These are phyloP conservation scores for Parascedosporium putredinis DNA, from an alignment of 2,329 filamentous ascomycete species.

Conservation along the genomic window DNA sequence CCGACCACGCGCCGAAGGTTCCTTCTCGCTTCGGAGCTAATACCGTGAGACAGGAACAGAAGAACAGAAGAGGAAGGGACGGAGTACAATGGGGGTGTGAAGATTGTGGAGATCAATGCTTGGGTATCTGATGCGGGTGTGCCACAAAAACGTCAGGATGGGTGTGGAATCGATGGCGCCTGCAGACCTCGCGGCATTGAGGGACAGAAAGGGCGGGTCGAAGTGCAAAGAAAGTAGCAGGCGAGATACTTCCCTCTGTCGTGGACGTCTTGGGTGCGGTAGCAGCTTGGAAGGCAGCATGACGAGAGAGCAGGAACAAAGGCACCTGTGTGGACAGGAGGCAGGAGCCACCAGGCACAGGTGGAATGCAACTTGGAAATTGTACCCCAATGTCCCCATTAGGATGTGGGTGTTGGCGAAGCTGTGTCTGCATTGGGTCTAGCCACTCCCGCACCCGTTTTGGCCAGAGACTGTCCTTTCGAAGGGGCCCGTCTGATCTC, in stretches of 20 bases:
- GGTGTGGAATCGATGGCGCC: too few relatives aligned
- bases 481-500: neutral
- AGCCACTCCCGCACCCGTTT: neutral
- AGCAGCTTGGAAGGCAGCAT: neutral
- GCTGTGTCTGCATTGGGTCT: neutral
- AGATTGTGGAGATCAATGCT: neutral
- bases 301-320: neutral
- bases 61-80: too few relatives aligned
- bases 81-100: neutral
- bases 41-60: neutral
- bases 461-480: neutral
- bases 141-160: too few relatives aligned
- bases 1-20: neutral
- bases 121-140: too few relatives aligned
- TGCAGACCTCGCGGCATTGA: too few relatives aligned
- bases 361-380: neutral
- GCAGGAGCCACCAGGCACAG: neutral
- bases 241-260: too few relatives aligned
- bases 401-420: neutral
- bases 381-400: neutral
- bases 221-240: neutral
- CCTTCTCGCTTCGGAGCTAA: neutral
- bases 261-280: neutral
- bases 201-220: too few relatives aligned
- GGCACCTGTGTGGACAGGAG: neutral